These are phyloP conservation scores for Rehmannia glutinosa DNA, from an alignment of 257 asterid genomes.

Conservation along the genomic window DNA sequence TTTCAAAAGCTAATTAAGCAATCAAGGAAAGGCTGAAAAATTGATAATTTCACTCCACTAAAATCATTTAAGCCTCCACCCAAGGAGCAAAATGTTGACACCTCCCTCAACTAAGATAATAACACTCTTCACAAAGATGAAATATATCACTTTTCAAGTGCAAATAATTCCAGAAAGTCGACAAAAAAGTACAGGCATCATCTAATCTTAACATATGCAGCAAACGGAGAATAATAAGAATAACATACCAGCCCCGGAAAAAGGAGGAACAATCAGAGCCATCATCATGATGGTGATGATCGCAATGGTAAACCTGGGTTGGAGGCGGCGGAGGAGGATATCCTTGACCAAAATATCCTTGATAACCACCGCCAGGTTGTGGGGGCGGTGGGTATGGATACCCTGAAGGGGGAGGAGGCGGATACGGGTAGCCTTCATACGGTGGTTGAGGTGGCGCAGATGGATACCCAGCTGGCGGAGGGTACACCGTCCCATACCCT, in stretches of 20 bases:
- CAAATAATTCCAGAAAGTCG: too few species aligned
- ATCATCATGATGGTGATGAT: constrained; percentile 46
- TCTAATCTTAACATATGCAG: neutral
- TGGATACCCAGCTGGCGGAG: constrained; percentile 50
- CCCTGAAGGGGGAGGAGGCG: constrained; percentile 42
- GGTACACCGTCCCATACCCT: constrained; percentile 54
- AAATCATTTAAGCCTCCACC: neutral
- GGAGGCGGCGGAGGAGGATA: constrained; percentile 46
- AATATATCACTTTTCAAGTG: too few species aligned
- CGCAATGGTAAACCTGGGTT: constrained; percentile 37
- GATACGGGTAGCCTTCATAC: constrained; percentile 42
- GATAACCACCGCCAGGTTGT: constrained; percentile 49
- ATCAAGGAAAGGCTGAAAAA: neutral
- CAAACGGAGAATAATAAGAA: neutral
- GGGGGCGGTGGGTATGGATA: constrained; percentile 56
- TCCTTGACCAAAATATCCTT: constrained; percentile 59
- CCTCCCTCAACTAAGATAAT: too few species aligned
- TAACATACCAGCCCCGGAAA: constrained; percentile 65
- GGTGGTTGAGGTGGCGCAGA: constrained; percentile 60
- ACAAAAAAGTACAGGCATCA: neutral
- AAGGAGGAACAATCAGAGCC: constrained; percentile 48
- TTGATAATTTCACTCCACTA: neutral
- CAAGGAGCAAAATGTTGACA: neutral
- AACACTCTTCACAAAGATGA: too few species aligned
- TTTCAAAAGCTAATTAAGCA: neutral